Conservation (phyloP, 2,329 filamentous ascomycete species). For the Penicillium brevicompactum region DNA sequence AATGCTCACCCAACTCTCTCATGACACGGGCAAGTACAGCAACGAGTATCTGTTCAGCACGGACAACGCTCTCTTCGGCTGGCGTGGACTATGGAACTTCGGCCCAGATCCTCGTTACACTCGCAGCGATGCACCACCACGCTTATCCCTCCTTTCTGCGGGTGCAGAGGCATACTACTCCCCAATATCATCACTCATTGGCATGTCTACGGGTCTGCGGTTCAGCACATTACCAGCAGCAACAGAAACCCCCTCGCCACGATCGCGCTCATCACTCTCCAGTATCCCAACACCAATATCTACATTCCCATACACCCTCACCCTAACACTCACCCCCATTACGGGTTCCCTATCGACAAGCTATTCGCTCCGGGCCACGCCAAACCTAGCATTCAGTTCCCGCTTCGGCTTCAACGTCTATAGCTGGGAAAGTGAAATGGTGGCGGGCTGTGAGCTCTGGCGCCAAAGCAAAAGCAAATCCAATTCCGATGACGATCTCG, state of each 20-base stretch:
- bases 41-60: constrained; percentile 90
- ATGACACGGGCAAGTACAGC: constrained; percentile 84
- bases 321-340: constrained; percentile 86
- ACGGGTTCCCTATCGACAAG: constrained; percentile 92
- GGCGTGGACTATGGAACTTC: constrained; percentile 93
- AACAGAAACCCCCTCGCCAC: constrained; percentile 25
- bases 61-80: constrained; percentile 83
- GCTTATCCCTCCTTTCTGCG: constrained; percentile 80
- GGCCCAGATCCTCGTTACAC: constrained; percentile 61
- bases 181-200: constrained; percentile 88
- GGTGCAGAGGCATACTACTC: constrained; percentile 96
- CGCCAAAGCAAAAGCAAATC: constrained; percentile 52
- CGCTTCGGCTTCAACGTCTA: constrained; percentile 97
- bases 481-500: constrained; percentile 39
- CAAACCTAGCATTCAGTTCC: constrained; percentile 80
- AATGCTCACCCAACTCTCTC: constrained; percentile 52
- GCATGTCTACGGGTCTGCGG: constrained; percentile 82
- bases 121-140: constrained; percentile 51
- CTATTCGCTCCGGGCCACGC: constrained; percentile 86
- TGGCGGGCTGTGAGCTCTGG: constrained; percentile 92
- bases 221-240: constrained; percentile 80
- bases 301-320: constrained; percentile 90
- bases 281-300: constrained; percentile 47
- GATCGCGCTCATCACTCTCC: constrained; percentile 23
- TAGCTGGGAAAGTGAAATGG: constrained; percentile 94